Evolutionary conservation across 129 eudicot species (phyloP), one percentile per base, ranked within the genome.

Genomic region (Rutidosis leptorrhynchoides): DNA sequence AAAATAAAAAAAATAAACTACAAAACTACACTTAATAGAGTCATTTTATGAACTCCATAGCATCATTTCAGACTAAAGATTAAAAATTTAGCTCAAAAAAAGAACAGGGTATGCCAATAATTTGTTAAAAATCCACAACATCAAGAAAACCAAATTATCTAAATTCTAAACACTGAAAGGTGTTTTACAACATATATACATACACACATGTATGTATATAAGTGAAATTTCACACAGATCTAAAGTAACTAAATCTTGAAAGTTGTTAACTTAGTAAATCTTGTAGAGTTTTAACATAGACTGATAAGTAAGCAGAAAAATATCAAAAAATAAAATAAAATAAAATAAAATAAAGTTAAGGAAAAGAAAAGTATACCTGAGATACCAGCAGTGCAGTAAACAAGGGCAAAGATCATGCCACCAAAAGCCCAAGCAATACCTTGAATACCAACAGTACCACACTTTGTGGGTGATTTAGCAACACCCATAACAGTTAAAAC

Each of bases 401-500:
- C 65, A 59, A 59, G 65, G 40, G 65, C 65, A 59, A 59, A 59
- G 65, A 59, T 59, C 65, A 59, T 59, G 30, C 65, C 65, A 29
- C 65, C 65, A 59, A 59, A 59, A 59, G 65, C 65, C 65, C 65
- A 59, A 29, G 65, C 65, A 59, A 59, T 59, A 8, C 65, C 65
- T 59, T 59, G 65, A 17, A 59, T 59, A 28, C 65, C 65, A 59
- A 59, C 65, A 7, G 65, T 59, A 16, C 65, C 65, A 59, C 65
- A 59, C 65, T 59, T 59, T 59, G 65, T 59, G 21, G 65, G 65
- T 15, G 65, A 59, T 12, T 59, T 59, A 8, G 3, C 65, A 16
- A 59, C 65, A 59, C 65, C 65, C 65, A 59, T 59, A n/a, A 59
- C 65, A 17, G 65, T 59, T 25, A 59, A 59, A 0, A 59, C 65